Conservation (phyloP, 768 basidiomycete species). For the Neoboletus subvelutipes region DNA sequence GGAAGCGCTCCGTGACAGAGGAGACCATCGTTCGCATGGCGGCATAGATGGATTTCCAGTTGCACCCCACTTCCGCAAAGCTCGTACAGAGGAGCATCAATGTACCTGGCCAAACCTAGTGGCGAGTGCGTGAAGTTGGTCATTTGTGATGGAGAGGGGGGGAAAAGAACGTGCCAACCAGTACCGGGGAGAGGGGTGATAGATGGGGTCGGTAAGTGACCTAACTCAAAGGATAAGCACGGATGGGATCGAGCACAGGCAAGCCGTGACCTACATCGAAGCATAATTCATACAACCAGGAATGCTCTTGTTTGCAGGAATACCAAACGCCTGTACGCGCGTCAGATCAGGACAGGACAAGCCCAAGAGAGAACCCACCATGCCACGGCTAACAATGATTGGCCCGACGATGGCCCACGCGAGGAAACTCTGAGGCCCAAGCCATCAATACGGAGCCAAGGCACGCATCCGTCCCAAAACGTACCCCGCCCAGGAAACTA, state of each 20-base stretch:
- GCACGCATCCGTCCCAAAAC: conserved; percentile 12
- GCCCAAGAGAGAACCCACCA: neutral
- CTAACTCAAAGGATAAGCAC: conserved; percentile 2
- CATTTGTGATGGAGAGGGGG: neutral
- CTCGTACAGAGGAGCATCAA: conserved; percentile 55
- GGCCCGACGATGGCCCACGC: conserved; percentile 66
- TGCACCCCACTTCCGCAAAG: conserved; percentile 27
- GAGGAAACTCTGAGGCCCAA: conserved; percentile 44
- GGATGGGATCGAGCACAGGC: neutral
- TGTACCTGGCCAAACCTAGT: conserved; percentile 28
- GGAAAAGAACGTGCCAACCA: conserved; percentile 44
- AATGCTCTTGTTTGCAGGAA: conserved; percentile 6
- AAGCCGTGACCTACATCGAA: conserved; percentile 12
- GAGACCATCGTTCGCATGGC: conserved; percentile 1
- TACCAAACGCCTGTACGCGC: conserved; percentile 17
- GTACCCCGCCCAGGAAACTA: conserved; percentile 48
- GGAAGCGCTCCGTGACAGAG: conserved; percentile 7
- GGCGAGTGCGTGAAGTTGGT: neutral
- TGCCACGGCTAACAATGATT: conserved; percentile 49
- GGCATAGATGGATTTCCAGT: conserved; percentile 23
- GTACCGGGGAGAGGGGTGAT: conserved; percentile 52
- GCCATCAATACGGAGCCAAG: neutral
- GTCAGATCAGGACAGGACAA: neutral
- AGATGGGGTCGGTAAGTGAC: conserved; percentile 46
- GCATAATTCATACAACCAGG: conserved; percentile 28